A percentile compares a stretch with the other conserved stretches of the same genome.
Evolutionary conservation across 75 land plant species (phyloP).

Genomic region (Cryptomeria japonica): DNA sequence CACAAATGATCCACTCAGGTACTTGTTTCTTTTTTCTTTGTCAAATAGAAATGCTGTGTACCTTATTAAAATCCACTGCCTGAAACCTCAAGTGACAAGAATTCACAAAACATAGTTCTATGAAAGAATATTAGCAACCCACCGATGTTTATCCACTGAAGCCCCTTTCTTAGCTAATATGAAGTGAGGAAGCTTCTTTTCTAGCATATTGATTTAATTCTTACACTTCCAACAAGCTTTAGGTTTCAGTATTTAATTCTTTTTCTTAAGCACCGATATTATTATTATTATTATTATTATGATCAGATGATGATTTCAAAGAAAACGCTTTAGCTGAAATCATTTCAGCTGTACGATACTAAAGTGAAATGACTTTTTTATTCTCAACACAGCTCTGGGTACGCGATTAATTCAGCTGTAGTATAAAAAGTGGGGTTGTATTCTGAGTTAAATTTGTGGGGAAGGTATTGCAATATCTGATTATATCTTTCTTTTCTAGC

Average conservation of each 20-base stretch:
- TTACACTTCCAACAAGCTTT: background rate
- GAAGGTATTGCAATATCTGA: background rate
- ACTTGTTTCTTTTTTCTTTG: background rate
- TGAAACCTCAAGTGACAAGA: background rate
- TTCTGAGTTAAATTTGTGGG: background rate
- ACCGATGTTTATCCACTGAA: no score
- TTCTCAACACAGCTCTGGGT: background rate
- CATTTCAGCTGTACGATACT: background rate
- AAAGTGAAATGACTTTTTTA: background rate
- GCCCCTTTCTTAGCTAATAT: no score
- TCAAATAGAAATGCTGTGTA: background rate
- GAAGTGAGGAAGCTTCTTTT: no score
- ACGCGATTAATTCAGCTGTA: background rate
- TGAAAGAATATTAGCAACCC: no score
- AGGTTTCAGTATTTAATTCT: background rate
- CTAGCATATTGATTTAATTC: background rate
- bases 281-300: no score
- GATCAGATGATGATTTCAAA: background rate
- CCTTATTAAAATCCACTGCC: background rate
- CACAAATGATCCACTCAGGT: slow-evolving; percentile 79
- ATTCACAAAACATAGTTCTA: background rate
- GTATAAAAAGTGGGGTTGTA: background rate
- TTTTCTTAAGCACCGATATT: background rate
- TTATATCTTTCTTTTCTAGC: background rate
- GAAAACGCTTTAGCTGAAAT: background rate